A percentile compares a stretch with the other conserved stretches of the same genome.
Evolutionary conservation across 139 green algal species (phyloP).

Genomic region (Diplosphaera chodatii): DNA sequence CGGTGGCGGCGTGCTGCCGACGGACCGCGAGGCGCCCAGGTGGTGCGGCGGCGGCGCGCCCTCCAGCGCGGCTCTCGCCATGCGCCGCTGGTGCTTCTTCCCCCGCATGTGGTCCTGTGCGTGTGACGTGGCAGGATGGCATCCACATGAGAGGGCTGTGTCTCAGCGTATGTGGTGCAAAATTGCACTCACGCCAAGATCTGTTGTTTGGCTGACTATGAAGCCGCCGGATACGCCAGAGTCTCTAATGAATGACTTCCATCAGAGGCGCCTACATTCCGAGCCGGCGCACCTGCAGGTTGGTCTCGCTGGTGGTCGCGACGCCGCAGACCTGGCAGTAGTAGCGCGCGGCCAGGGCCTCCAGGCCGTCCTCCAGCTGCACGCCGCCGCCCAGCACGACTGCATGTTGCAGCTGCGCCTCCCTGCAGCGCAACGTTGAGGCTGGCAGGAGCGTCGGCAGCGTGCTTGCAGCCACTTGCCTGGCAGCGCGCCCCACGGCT

Average conservation of each 20-base stretch:
- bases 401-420: not conserved
- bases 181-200: too few species aligned
- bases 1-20: not conserved
- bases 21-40: not conserved
- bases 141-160: too few species aligned
- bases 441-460: too few species aligned
- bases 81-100: slow-evolving; percentile 36
- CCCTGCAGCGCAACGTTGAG: not conserved
- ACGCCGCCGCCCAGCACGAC: not conserved
- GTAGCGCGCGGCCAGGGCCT: slow-evolving; percentile 1
- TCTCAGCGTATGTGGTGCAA: too few species aligned
- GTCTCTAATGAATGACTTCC: too few species aligned
- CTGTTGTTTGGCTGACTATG: too few species aligned
- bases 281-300: slow-evolving; percentile 25
- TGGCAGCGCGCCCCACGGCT: not conserved
- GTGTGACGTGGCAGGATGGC: too few species aligned
- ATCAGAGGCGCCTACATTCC: too few species aligned
- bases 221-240: too few species aligned
- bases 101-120: slow-evolving; percentile 37
- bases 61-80: not conserved
- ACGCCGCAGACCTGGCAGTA: slow-evolving; percentile 47
- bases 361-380: not conserved
- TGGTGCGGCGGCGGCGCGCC: slow-evolving; percentile 13
- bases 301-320: slow-evolving; percentile 38
- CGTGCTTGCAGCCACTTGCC: not conserved